Percentiles rank a stretch among this genome's conserved stretches.
These are phyloP conservation scores for Solanum piurae DNA, from an alignment of 257 asterid genomes.

Conservation along the genomic window DNA sequence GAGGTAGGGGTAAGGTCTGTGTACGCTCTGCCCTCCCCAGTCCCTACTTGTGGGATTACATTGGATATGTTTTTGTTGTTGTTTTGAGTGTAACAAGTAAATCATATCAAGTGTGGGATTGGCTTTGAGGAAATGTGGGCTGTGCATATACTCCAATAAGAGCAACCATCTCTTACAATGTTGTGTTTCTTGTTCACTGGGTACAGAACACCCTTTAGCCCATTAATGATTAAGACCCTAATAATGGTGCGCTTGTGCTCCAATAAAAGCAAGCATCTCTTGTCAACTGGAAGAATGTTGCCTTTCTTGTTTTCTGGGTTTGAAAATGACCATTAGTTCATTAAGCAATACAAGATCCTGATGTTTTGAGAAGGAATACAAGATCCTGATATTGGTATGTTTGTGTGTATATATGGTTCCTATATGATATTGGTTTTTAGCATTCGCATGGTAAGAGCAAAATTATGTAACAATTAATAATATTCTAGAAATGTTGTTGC, in stretches of 20 bases:
- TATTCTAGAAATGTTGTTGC: neutral
- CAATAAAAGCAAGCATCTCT: neutral
- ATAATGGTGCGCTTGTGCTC: neutral
- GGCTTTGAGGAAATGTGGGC: neutral
- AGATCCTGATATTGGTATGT: neutral
- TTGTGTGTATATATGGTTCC: neutral
- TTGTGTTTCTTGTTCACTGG: neutral
- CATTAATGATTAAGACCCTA: neutral
- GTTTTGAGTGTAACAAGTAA: neutral
- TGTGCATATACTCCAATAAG: neutral
- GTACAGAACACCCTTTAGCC: neutral
- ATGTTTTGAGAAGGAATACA: neutral
- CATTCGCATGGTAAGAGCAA: neutral
- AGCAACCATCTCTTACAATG: neutral
- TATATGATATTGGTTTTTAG: neutral
- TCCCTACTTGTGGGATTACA: neutral
- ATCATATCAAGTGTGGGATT: neutral
- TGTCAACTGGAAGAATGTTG: neutral
- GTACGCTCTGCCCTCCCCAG: neutral
- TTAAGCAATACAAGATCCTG: neutral
- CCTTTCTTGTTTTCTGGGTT: neutral
- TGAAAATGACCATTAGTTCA: neutral
- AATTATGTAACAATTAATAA: neutral
- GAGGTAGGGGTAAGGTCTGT: neutral
- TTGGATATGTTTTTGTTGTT: neutral